phyloP scores from a whole-genome alignment of 257 asterid species.

The Datura wrightii region DNA sequence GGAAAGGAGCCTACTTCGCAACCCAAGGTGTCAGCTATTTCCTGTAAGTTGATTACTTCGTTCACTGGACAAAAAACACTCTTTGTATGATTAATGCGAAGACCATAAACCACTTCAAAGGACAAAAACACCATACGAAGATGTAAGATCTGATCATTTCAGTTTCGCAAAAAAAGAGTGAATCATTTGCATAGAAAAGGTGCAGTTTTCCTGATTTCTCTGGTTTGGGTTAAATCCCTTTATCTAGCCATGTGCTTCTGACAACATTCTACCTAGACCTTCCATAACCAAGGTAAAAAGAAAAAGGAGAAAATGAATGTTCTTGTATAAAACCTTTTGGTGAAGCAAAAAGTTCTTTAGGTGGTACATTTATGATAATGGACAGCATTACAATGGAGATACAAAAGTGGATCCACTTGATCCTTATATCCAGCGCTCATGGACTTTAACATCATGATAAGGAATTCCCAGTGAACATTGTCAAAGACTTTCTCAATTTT shows the following conservation, averaged over 20 bases:
- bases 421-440: neutral
- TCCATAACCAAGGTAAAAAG: neutral
- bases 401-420: neutral
- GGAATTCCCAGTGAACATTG: neutral
- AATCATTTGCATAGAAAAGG: neutral
- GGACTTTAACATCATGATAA: neutral
- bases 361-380: slow-evolving; percentile 14
- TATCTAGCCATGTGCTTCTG: neutral
- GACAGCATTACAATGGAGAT: neutral
- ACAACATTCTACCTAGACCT: neutral
- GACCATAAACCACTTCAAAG: neutral
- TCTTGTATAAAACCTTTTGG: neutral
- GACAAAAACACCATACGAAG: neutral
- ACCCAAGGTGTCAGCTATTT: neutral
- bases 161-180: neutral
- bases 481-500: neutral
- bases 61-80: neutral
- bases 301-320: neutral
- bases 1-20: neutral
- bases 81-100: neutral
- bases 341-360: neutral
- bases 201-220: slow-evolving; percentile 1
- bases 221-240: neutral
- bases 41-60: neutral
- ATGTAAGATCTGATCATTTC: neutral